Evolutionary conservation across 805 yeast species (phyloP).

Genomic region (Alloascoidea hylecoeti): DNA sequence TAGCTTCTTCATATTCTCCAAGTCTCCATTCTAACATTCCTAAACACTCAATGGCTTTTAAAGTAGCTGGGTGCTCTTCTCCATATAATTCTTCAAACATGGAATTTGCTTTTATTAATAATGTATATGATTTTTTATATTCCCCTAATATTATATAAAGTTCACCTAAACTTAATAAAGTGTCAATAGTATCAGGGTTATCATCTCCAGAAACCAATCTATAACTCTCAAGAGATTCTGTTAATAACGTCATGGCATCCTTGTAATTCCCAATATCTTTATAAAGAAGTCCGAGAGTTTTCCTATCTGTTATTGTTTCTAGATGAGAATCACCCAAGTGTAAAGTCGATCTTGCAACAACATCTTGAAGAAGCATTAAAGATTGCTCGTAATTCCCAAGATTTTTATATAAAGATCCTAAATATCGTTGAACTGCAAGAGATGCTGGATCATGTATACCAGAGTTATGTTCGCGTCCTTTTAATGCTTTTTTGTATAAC

Average conservation of each 20-base stretch:
- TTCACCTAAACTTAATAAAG: background rate
- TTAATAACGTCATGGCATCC: background rate
- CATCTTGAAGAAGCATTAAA: background rate
- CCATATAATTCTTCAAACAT: background rate
- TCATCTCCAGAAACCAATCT: background rate
- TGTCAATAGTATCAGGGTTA: background rate
- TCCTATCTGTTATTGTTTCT: background rate
- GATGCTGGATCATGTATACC: background rate
- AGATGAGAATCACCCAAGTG: background rate
- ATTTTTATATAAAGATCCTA: background rate
- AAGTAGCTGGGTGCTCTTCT: background rate
- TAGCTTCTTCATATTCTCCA: conserved; percentile 1
- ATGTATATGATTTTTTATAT: background rate
- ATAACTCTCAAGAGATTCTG: background rate
- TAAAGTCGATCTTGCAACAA: background rate
- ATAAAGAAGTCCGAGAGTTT: background rate
- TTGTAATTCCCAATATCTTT: background rate
- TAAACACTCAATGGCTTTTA: background rate
- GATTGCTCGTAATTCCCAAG: background rate
- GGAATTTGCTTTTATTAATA: background rate
- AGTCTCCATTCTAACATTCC: background rate
- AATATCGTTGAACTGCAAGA: background rate
- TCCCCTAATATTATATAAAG: background rate
- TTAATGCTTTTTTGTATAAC: background rate
- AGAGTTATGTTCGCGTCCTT: background rate